These are phyloP conservation scores for Tolypocladium tropicale DNA, from an alignment of 2,329 filamentous ascomycete genomes.

Conservation along the genomic window DNA sequence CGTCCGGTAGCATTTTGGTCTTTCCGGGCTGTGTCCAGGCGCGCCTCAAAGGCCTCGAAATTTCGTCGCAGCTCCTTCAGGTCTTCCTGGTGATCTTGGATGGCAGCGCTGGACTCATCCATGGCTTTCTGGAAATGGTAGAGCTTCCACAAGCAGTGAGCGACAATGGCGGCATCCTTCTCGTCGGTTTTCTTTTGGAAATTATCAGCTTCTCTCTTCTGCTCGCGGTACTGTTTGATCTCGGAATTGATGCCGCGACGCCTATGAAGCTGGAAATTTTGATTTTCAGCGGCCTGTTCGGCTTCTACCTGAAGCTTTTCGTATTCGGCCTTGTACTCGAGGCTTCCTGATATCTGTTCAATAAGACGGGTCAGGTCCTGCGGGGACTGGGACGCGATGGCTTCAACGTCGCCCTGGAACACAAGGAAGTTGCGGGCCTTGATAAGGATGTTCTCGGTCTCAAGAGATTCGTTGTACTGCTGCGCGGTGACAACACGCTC, in stretches of 20 bases:
- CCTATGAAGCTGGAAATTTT: slow-evolving; percentile 77
- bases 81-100: slow-evolving; percentile 88
- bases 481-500: slow-evolving; percentile 78
- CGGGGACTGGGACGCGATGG: slow-evolving; percentile 89
- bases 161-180: slow-evolving; percentile 82
- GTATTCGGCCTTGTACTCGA: slow-evolving; percentile 92
- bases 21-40: slow-evolving; percentile 69
- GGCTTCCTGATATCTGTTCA: slow-evolving; percentile 92
- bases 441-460: slow-evolving; percentile 92
- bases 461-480: slow-evolving; percentile 87
- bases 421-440: slow-evolving; percentile 97
- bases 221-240: slow-evolving; percentile 94
- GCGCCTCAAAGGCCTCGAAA: slow-evolving; percentile 72
- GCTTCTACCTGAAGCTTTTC: slow-evolving; percentile 79
- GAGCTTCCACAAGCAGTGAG: slow-evolving; percentile 91
- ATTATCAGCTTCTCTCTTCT: slow-evolving; percentile 90
- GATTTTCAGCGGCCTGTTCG: slow-evolving; percentile 79
- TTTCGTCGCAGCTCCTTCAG: slow-evolving; percentile 85
- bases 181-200: slow-evolving; percentile 88
- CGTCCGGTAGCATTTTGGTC: slow-evolving; percentile 71
- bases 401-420: slow-evolving; percentile 96
- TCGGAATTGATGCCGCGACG: slow-evolving; percentile 94
- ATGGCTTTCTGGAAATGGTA: slow-evolving; percentile 92
- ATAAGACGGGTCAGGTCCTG: slow-evolving; percentile 89
- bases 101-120: slow-evolving; percentile 81